Evolutionary conservation across 108 stramenopile species (phyloP), one percentile per base, ranked within the genome.

Genomic region (Fragilaria crotonensis): DNA sequence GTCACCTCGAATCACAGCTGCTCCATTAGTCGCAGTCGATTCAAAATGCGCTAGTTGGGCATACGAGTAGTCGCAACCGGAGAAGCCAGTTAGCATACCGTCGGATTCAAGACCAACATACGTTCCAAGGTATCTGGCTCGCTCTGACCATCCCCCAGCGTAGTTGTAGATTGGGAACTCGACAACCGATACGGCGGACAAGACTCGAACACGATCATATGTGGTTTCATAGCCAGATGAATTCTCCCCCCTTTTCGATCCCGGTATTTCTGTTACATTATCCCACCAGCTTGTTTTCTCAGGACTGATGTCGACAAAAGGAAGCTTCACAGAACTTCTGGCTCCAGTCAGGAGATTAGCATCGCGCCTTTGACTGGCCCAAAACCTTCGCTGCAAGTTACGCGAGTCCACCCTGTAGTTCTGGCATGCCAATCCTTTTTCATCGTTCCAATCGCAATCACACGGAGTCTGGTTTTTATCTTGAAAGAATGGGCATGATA

Each of bases 151-250:
- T 44, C 41, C 41, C 19, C 29, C 31, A 19, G 26, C 31, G 25
- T 70, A 64, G 53, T 83, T 83, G 72, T 79, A 83, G 25, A 83
- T 7, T 2, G 81, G 78, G 41, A 79, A 57, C 18, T 52, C 28
- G 1, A 77, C 66, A 25, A 59, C 60, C 3, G 75, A 7, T 17
- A 73, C 18, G 2, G 81, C 75, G 3, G 78, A 77, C 0, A 51
- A 5, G 2, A 74, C 75, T 25, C 72, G 47, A 17, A 79, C 47
- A 33, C 78, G 70, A 54, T 78, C 78, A 44, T 77, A 83, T 9
- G 72, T 67, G 11, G 75, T 75, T 19, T 44, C 66, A 52, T 73
- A 70, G 1, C 75, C 75, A n/a, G 68, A 52, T 7, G 63, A 72
- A 21, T 55, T 47, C 4, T 22, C 22, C 9, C 72, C 71, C 33